Percentiles rank a stretch among this genome's conserved stretches.
Evolutionary conservation across 768 basidiomycete species (phyloP).

Genomic region (Mycena haematopus): DNA sequence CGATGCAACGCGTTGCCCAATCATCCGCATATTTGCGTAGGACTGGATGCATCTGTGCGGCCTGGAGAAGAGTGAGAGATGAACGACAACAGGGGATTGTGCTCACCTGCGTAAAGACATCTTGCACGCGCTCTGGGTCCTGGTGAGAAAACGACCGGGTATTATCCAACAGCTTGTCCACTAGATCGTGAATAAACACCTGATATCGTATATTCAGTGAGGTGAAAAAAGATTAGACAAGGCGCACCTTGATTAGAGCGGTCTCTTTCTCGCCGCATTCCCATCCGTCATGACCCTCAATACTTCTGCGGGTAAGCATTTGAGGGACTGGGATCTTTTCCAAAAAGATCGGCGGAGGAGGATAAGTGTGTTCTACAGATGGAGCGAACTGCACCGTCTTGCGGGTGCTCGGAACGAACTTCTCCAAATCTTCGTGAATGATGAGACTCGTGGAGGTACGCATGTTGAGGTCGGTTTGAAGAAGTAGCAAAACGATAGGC

Average conservation of each 20-base stretch:
- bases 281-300: slow-evolving; percentile 3
- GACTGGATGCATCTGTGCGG: slow-evolving; percentile 8
- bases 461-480: slow-evolving; percentile 18
- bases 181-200: slow-evolving; percentile 9
- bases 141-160: slow-evolving; percentile 12
- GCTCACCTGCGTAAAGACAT: slow-evolving; percentile 15
- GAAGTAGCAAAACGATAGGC: slow-evolving; percentile 18
- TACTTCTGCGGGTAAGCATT: neutral
- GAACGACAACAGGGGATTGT: neutral
- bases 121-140: neutral
- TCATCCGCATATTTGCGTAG: slow-evolving; percentile 14
- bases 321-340: neutral
- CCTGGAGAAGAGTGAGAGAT: slow-evolving; percentile 17
- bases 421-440: slow-evolving; percentile 22
- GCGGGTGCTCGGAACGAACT: neutral
- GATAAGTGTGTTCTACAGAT: slow-evolving; percentile 11
- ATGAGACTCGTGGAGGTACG: slow-evolving; percentile 16
- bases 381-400: slow-evolving; percentile 17
- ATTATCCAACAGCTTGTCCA: slow-evolving; percentile 18
- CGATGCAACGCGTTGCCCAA: slow-evolving; percentile 21
- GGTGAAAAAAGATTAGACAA: slow-evolving; percentile 9
- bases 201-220: slow-evolving; percentile 18
- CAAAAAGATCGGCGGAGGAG: slow-evolving; percentile 17
- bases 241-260: slow-evolving; percentile 11
- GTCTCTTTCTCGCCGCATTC: neutral